These are phyloP conservation scores for Rhodotorula kratochvilovae DNA, from an alignment of 768 basidiomycete genomes.

Conservation along the genomic window DNA sequence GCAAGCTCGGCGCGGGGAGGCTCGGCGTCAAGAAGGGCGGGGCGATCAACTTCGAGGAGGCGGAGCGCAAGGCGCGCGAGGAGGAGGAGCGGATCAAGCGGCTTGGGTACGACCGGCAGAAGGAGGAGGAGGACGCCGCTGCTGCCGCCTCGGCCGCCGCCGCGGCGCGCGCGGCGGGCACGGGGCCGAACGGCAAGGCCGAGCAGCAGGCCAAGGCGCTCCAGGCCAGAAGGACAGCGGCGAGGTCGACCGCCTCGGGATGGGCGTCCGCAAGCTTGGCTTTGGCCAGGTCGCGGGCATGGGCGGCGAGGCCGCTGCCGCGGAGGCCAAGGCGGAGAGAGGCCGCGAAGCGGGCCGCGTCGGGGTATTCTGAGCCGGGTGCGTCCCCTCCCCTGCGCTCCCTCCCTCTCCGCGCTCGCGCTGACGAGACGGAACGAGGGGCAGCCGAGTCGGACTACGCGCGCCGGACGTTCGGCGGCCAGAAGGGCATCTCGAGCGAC, in stretches of 20 bases:
- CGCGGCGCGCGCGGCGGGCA: conserved; percentile 42
- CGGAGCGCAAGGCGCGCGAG: conserved; percentile 79
- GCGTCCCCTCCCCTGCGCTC: background rate
- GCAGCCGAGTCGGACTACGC: background rate
- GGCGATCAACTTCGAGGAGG: conserved; percentile 85
- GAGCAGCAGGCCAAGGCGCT: conserved; percentile 29
- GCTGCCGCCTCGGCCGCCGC: conserved; percentile 40
- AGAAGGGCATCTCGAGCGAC: conserved; percentile 80
- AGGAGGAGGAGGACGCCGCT: conserved; percentile 67
- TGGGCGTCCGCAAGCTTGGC: conserved; percentile 73
- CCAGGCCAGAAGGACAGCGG: conserved; percentile 51
- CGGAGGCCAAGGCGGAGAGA: conserved; percentile 63
- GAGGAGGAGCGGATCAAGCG: conserved; percentile 90
- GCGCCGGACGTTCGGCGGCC: conserved; percentile 20
- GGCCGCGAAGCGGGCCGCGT: conserved; percentile 51
- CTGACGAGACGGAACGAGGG: background rate
- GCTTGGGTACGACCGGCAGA: conserved; percentile 80
- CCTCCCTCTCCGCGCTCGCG: background rate
- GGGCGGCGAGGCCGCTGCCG: conserved; percentile 40
- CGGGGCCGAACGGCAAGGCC: background rate
- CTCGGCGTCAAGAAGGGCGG: conserved; percentile 81
- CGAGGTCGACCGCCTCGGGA: conserved; percentile 59
- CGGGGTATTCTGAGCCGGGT: conserved; percentile 47
- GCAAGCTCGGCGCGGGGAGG: conserved; percentile 54
- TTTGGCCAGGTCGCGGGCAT: conserved; percentile 60